A percentile compares a stretch with the other conserved stretches of the same genome.
These are phyloP conservation scores for Excoecaria cochinchinensis DNA, from an alignment of 345 rosid genomes.

Conservation along the genomic window DNA sequence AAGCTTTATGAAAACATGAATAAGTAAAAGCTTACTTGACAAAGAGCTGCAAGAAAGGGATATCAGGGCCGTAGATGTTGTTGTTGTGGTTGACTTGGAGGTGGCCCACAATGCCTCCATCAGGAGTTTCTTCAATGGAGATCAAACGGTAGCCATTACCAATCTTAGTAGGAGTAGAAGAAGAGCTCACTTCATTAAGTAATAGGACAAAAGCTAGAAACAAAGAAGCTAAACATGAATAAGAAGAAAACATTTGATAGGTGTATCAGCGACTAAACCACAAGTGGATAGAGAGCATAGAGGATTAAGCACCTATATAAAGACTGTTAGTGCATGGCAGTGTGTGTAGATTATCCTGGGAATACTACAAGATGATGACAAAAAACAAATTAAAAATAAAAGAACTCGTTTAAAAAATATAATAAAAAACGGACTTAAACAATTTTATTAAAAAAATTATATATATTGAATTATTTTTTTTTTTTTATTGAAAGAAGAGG, in stretches of 20 bases:
- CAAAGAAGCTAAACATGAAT: not conserved
- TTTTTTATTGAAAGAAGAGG: too few species aligned
- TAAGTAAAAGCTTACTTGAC: slow-evolving; percentile 57
- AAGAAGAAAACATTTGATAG: slow-evolving; percentile 18
- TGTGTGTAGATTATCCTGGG: too few species aligned
- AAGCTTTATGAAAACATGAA: not conserved
- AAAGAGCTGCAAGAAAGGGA: slow-evolving; percentile 66
- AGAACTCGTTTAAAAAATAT: too few species aligned
- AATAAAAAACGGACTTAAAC: too few species aligned
- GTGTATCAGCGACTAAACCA: not conserved
- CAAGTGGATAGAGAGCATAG: not conserved
- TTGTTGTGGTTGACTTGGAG: slow-evolving; percentile 79
- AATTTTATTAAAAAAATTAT: too few species aligned
- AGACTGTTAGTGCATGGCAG: too few species aligned
- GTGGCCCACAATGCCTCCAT: slow-evolving; percentile 69
- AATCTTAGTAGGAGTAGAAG: slow-evolving; percentile 42
- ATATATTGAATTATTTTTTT: too few species aligned
- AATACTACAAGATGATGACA: too few species aligned
- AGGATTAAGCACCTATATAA: not conserved
- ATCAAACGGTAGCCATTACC: slow-evolving; percentile 88
- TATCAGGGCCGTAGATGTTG: slow-evolving; percentile 79
- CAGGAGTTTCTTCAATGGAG: slow-evolving; percentile 69
- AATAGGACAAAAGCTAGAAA: slow-evolving; percentile 33
- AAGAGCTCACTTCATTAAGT: slow-evolving; percentile 28
- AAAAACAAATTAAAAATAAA: too few species aligned